Evolutionary conservation across 139 green algal species (phyloP).

Genomic region (Tetratostichococcus sp.): DNA sequence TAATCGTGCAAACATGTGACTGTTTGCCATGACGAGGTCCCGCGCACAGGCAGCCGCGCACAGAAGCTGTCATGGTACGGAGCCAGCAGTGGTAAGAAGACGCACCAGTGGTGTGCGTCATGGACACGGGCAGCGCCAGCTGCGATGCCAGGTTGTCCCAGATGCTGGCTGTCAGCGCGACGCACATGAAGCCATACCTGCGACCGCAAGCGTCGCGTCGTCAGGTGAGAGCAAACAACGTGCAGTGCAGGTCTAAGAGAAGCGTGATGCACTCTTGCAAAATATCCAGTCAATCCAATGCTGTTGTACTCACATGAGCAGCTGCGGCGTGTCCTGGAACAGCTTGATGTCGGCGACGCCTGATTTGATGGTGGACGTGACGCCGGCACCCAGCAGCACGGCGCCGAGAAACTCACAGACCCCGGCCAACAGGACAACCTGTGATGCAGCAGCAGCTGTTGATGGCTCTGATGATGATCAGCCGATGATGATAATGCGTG

Average conservation of each 20-base stretch:
- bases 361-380: slow-evolving; percentile 46
- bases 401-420: slow-evolving; percentile 35
- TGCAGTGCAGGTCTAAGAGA: no score
- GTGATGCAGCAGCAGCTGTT: not conserved
- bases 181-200: slow-evolving; percentile 20
- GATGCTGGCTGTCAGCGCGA: not conserved
- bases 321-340: slow-evolving; percentile 35
- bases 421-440: slow-evolving; percentile 25
- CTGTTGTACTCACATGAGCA: slow-evolving; percentile 32
- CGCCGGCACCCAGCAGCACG: slow-evolving; percentile 36
- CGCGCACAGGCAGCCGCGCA: no score
- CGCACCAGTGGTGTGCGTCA: slow-evolving; percentile 31
- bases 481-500: no score
- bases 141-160: slow-evolving; percentile 21
- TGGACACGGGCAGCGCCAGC: slow-evolving; percentile 38
- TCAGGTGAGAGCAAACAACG: not conserved
- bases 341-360: slow-evolving; percentile 33
- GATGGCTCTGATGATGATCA: no score
- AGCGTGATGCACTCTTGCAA: no score
- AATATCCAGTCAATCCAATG: no score
- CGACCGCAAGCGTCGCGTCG: no score
- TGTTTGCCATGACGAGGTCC: no score
- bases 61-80: no score
- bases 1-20: no score
- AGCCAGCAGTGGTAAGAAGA: not conserved